A percentile compares a stretch with the other conserved stretches of the same genome.
These are phyloP conservation scores for Puccinia polysora DNA, from an alignment of 1,284 basidiomycete genomes.

Conservation along the genomic window DNA sequence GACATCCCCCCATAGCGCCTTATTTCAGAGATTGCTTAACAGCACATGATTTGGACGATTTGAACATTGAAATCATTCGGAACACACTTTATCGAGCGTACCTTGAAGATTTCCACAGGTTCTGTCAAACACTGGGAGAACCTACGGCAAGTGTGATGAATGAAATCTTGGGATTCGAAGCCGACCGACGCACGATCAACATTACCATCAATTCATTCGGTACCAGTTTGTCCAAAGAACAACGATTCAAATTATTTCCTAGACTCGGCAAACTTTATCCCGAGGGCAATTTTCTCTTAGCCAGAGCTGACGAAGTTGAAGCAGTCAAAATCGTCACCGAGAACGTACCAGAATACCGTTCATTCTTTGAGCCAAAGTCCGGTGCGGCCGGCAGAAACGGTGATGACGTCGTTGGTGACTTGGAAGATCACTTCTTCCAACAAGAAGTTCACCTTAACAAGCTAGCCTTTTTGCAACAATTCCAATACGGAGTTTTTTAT, in stretches of 20 bases:
- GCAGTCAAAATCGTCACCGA: constrained; percentile 86
- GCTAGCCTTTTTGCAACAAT: constrained; percentile 83
- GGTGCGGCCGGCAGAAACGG: constrained; percentile 51
- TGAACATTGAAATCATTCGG: constrained; percentile 99
- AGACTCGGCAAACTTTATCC: constrained; percentile 89
- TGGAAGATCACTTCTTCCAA: constrained; percentile 95
- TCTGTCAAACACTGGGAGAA: constrained; percentile 70
- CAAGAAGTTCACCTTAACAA: constrained; percentile 91
- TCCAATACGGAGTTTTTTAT: constrained; percentile 75
- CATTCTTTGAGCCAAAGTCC: constrained; percentile 69
- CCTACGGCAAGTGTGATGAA: constrained; percentile 87
- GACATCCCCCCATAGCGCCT: constrained; percentile 63
- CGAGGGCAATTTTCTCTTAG: constrained; percentile 88
- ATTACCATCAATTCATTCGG: constrained; percentile 99
- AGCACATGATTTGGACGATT: constrained; percentile 91
- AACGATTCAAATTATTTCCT: constrained; percentile 92
- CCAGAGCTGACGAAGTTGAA: constrained; percentile 76
- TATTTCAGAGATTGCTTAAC: constrained; percentile 96
- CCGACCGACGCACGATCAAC: constrained; percentile 66
- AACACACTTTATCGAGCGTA: constrained; percentile 99
- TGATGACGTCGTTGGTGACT: constrained; percentile 57
- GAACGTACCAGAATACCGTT: constrained; percentile 77
- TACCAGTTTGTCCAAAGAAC: constrained; percentile 91
- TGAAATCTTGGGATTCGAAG: constrained; percentile 64
- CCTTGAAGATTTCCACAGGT: constrained; percentile 92